Percentiles rank a stretch among this genome's conserved stretches.
Evolutionary conservation across 2,329 filamentous ascomycete species (phyloP).

Genomic region (Samsoniella hepiali): DNA sequence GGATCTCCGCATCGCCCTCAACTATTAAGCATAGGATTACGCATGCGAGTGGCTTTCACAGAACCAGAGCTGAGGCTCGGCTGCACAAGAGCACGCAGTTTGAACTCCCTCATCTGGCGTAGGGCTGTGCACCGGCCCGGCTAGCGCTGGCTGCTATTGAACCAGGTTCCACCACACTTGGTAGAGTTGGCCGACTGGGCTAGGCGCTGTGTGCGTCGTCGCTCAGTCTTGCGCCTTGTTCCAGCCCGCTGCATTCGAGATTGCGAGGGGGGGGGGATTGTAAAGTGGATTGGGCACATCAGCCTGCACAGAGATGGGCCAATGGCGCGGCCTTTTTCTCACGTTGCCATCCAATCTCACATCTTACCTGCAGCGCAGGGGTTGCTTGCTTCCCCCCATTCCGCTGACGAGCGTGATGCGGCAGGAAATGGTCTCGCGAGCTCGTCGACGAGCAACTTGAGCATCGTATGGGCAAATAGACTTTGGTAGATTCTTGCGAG

Average conservation of each 20-base stretch:
- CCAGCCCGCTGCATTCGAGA: neutral
- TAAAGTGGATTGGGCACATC: neutral
- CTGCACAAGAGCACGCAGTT: neutral
- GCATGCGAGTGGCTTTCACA: conserved; percentile 7
- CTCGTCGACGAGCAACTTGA: neutral
- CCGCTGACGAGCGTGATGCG: neutral
- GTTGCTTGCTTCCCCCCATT: neutral
- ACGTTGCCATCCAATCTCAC: neutral
- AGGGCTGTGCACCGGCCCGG: neutral
- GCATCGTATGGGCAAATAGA: neutral
- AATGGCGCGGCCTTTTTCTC: neutral
- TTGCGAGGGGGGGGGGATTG: neutral
- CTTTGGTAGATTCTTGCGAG: neutral
- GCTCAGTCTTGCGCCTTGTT: neutral
- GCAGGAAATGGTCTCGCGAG: neutral
- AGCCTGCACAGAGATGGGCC: neutral
- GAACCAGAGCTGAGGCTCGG: neutral
- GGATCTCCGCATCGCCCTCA: neutral
- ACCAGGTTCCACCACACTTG: neutral
- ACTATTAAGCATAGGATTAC: conserved; percentile 7
- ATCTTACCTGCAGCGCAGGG: conserved; percentile 12
- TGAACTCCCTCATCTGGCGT: neutral
- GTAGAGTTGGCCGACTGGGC: neutral
- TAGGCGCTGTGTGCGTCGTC: neutral
- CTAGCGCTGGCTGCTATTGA: neutral